Evolutionary conservation across 192 early-diverging fungal genomes (phyloP).

Genomic region (Rhizoclosmatium sp.): DNA sequence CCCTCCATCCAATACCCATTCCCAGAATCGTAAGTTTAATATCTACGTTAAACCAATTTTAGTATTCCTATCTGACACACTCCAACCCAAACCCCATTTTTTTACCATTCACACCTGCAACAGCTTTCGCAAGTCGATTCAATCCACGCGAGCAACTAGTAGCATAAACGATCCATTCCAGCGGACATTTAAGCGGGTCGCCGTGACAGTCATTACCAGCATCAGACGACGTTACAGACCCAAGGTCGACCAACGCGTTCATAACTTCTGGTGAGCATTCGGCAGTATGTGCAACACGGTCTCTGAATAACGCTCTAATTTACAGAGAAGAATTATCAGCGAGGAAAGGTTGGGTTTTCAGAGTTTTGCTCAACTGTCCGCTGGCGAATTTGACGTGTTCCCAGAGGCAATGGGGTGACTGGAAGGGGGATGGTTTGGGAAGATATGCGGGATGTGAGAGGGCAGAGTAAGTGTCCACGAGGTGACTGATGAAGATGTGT

Average conservation of each 20-base stretch:
- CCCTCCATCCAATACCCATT: constrained; percentile 27
- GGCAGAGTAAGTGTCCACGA: neutral
- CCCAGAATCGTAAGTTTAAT: constrained; percentile 38
- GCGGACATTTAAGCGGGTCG: constrained; percentile 7
- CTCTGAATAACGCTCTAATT: neutral
- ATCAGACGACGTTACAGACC: neutral
- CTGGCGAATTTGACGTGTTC: constrained; percentile 17
- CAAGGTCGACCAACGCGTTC: neutral
- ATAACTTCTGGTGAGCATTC: neutral
- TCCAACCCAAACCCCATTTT: neutral
- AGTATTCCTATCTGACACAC: neutral
- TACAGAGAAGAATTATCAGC: neutral
- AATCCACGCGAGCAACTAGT: constrained; percentile 35
- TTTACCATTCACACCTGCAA: neutral
- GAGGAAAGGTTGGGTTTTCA: neutral
- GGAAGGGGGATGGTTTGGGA: constrained; percentile 1
- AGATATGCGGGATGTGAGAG: neutral
- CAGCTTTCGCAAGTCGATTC: constrained; percentile 29
- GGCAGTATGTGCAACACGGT: constrained; percentile 7
- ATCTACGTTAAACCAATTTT: neutral
- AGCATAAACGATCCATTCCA: constrained; percentile 42
- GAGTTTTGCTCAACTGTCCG: neutral
- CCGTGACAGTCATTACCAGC: neutral
- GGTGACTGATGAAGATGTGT: neutral
- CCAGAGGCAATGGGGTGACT: neutral